These are phyloP conservation scores for Aspergillus flavus DNA, from an alignment of 2,329 filamentous ascomycete genomes.

Conservation along the genomic window DNA sequence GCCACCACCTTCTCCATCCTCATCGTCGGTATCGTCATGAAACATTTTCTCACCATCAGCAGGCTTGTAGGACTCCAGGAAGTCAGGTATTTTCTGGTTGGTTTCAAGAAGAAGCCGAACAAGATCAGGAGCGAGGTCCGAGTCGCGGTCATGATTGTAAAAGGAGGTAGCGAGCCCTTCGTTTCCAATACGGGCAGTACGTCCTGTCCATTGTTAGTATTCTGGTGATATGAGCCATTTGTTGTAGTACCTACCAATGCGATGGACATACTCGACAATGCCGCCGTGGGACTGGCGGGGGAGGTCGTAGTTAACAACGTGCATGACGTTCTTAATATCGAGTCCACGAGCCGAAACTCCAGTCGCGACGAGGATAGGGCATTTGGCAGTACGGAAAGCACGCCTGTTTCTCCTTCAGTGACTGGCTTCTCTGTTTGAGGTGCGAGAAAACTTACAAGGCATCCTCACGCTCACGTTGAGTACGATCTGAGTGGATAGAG, in stretches of 20 bases:
- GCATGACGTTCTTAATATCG: conserved; percentile 82
- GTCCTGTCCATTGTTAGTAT: conserved; percentile 56
- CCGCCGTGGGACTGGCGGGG: conserved; percentile 76
- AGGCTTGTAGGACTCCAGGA: conserved; percentile 65
- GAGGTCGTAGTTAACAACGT: conserved; percentile 93
- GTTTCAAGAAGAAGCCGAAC: conserved; percentile 82
- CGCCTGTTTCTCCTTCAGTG: conserved; percentile 51
- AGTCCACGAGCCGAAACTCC: conserved; percentile 86
- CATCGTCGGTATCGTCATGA: conserved; percentile 57
- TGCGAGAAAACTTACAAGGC: conserved; percentile 63
- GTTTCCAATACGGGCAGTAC: conserved; percentile 91
- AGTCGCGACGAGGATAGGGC: conserved; percentile 82
- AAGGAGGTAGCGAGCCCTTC: conserved; percentile 85
- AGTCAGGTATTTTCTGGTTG: conserved; percentile 77
- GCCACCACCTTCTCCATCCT: conserved; percentile 30
- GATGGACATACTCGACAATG: conserved; percentile 90
- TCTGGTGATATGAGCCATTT: not conserved
- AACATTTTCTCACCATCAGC: conserved; percentile 46
- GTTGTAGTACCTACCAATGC: conserved; percentile 69
- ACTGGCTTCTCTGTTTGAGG: not conserved
- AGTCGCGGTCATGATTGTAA: conserved; percentile 73
- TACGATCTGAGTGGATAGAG: conserved; percentile 85
- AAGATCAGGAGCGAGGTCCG: conserved; percentile 70
- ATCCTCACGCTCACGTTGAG: conserved; percentile 88
- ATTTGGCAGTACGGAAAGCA: conserved; percentile 73